Evolutionary conservation across 192 early-diverging fungal species (phyloP).

Genomic region (Backusella tuberculispora): DNA sequence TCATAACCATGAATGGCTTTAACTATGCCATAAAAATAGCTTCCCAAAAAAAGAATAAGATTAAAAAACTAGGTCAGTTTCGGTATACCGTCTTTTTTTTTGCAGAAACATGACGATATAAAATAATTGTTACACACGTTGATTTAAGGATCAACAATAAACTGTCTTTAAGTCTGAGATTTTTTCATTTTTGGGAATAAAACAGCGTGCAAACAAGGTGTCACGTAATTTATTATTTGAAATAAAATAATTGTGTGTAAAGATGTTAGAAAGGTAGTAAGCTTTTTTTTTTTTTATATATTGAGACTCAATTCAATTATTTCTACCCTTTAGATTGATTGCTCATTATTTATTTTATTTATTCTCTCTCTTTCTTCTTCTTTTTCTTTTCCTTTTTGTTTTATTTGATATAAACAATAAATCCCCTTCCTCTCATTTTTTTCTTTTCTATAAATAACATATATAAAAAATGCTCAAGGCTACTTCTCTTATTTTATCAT

Average conservation of each 20-base stretch:
- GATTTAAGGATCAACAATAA: constrained; percentile 3
- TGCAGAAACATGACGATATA: constrained; percentile 1
- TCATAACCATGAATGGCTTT: constrained; percentile 5
- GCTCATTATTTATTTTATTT: not conserved
- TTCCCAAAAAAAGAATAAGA: not conserved
- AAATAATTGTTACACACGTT: not conserved
- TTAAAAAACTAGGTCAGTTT: not conserved
- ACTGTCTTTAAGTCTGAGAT: constrained; percentile 10
- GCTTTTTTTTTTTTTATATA: not conserved
- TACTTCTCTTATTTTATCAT: constrained; percentile 2
- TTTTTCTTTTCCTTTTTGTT: not conserved
- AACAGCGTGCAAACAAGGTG: constrained; percentile 8
- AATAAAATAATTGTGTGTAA: not conserved
- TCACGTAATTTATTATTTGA: constrained; percentile 12
- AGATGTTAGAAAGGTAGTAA: not conserved
- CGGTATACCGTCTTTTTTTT: not conserved
- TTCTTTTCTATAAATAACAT: not conserved
- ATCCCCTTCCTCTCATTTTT: not conserved
- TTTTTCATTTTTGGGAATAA: constrained; percentile 12
- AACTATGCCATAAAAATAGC: not conserved
- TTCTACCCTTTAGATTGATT: not conserved
- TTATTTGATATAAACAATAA: not conserved
- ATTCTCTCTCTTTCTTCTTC: not conserved
- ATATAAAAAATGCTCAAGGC: constrained; percentile 11
- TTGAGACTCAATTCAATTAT: constrained; percentile 1